These are phyloP conservation scores for Fusarium secorum DNA, from an alignment of 2,329 filamentous ascomycete species.

Conservation along the genomic window DNA sequence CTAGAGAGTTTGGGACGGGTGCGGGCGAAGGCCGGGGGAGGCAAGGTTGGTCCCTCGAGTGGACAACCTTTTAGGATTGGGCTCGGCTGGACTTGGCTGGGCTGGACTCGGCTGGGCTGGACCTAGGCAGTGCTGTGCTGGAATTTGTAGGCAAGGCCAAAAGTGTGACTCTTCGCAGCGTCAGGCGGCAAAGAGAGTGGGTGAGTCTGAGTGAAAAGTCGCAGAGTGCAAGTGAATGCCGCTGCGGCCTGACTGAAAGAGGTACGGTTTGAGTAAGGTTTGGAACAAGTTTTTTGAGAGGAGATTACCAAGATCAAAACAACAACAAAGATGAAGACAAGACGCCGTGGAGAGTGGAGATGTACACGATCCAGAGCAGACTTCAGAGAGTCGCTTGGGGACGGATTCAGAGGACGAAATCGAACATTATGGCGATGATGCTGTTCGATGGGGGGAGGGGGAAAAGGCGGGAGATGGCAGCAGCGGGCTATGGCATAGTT, in stretches of 20 bases:
- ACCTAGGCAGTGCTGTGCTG: constrained; percentile 39
- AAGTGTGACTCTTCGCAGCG: constrained; percentile 28
- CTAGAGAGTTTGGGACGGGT: neutral
- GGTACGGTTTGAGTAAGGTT: neutral
- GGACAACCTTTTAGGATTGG: constrained; percentile 35
- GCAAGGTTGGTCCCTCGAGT: constrained; percentile 34
- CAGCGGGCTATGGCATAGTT: constrained; percentile 49
- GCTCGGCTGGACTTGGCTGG: constrained; percentile 31
- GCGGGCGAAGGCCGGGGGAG: constrained; percentile 30
- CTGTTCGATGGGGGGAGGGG: constrained; percentile 58
- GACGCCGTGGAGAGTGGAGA: constrained; percentile 51
- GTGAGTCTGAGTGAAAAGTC: constrained; percentile 40
- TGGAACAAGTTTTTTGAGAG: constrained; percentile 7
- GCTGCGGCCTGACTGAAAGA: constrained; percentile 48
- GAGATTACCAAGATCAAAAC: constrained; percentile 28
- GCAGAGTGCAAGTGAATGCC: constrained; percentile 63
- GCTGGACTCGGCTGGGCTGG: constrained; percentile 33
- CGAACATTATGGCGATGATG: constrained; percentile 62
- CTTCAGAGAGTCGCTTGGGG: constrained; percentile 62
- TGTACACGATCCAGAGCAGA: constrained; percentile 57
- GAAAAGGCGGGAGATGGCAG: constrained; percentile 45
- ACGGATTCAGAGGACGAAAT: constrained; percentile 59
- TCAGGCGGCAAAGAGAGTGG: constrained; percentile 32
- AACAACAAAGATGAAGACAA: constrained; percentile 43
- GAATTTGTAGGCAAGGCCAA: constrained; percentile 25